Percentiles rank a stretch among this genome's conserved stretches.
phyloP scores from a whole-genome alignment of 805 yeast species.

The Candida maris region DNA sequence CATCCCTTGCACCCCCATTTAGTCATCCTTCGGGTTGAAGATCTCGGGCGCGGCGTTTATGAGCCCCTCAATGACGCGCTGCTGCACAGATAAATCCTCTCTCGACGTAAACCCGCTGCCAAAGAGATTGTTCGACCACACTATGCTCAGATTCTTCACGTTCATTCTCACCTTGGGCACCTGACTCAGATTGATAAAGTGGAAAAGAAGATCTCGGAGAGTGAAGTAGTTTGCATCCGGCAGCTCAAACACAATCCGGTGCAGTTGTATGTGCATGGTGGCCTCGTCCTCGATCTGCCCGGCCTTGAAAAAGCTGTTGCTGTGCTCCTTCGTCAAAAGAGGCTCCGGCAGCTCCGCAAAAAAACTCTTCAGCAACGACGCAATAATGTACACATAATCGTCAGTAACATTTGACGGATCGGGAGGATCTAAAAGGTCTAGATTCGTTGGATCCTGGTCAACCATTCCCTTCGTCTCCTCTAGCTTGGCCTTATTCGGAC shows the following conservation, averaged over 20 bases:
- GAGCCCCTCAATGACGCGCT: slow-evolving; percentile 79
- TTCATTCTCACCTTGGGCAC: slow-evolving; percentile 77
- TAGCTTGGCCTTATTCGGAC: slow-evolving; percentile 73
- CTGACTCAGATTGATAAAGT: slow-evolving; percentile 41
- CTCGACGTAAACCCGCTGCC: slow-evolving; percentile 60
- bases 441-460: slow-evolving; percentile 70
- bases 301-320: slow-evolving; percentile 61
- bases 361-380: slow-evolving; percentile 78
- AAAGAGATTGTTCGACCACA: slow-evolving; percentile 92
- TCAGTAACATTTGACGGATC: slow-evolving; percentile 59
- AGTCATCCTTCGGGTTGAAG: slow-evolving; percentile 34
- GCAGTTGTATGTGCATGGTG: slow-evolving; percentile 67
- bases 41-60: slow-evolving; percentile 82
- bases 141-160: slow-evolving; percentile 73
- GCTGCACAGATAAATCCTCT: slow-evolving; percentile 37
- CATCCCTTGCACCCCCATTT: not conserved
- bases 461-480: slow-evolving; percentile 69
- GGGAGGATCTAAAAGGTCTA: slow-evolving; percentile 45
- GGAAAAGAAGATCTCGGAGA: slow-evolving; percentile 78
- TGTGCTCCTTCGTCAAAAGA: slow-evolving; percentile 61
- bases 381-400: slow-evolving; percentile 83
- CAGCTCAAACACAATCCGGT: slow-evolving; percentile 79
- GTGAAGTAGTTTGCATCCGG: slow-evolving; percentile 97
- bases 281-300: slow-evolving; percentile 62
- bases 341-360: slow-evolving; percentile 88